phyloP scores from a whole-genome alignment of 805 yeast genomes.

The Barnettozyma pratensis region DNA sequence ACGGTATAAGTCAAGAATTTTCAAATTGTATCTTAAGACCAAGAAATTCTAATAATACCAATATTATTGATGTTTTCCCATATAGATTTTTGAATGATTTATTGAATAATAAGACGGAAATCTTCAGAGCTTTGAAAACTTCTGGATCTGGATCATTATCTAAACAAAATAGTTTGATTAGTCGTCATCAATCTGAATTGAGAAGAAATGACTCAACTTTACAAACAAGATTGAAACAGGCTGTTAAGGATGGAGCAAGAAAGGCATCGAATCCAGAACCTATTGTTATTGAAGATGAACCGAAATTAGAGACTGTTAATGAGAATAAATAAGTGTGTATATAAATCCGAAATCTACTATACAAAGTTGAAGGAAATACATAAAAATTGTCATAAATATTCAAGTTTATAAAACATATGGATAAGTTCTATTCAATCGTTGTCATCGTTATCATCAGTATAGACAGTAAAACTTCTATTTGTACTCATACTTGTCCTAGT shows the following conservation, averaged over 20 bases:
- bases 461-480: not conserved
- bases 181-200: slow-evolving; percentile 7
- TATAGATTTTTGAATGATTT: slow-evolving; percentile 57
- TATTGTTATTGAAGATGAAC: not conserved
- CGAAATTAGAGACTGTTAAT: not conserved
- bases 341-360: too few relatives aligned
- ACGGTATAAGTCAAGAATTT: slow-evolving; percentile 58
- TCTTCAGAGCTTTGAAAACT: slow-evolving; percentile 58
- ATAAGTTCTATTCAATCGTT: not conserved
- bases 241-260: slow-evolving; percentile 18
- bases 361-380: too few relatives aligned
- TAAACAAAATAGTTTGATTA: slow-evolving; percentile 2
- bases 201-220: slow-evolving; percentile 20
- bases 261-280: slow-evolving; percentile 5
- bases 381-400: too few relatives aligned
- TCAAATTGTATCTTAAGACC: slow-evolving; percentile 59
- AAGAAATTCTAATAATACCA: slow-evolving; percentile 36
- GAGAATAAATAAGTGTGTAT: not conserved
- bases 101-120: slow-evolving; percentile 49
- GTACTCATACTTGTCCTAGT: not conserved
- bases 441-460: not conserved
- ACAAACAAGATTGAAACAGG: slow-evolving; percentile 21
- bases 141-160: slow-evolving; percentile 13
- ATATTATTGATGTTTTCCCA: slow-evolving; percentile 56
- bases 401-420: not conserved